Percentiles rank a stretch among this genome's conserved stretches.
phyloP scores from a whole-genome alignment of 768 basidiomycete genomes.

The Boletus rex-veris region DNA sequence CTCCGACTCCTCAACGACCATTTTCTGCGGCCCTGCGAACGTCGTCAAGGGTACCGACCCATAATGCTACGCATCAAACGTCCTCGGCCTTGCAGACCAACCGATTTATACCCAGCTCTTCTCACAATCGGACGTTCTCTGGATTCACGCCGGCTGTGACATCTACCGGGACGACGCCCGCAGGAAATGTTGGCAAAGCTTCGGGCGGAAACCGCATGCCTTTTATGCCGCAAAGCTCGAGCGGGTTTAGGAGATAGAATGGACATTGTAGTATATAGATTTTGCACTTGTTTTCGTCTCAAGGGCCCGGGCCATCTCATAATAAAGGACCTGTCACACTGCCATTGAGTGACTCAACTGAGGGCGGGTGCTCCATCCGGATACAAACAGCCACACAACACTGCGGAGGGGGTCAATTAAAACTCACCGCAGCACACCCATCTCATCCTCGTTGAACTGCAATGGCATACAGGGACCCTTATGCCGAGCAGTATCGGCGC shows the following conservation, averaged over 20 bases:
- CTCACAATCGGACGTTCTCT: slow-evolving; percentile 23
- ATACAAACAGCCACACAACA: slow-evolving; percentile 7
- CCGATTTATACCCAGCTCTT: slow-evolving; percentile 31
- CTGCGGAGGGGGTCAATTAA: slow-evolving; percentile 3
- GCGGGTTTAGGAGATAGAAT: slow-evolving; percentile 29
- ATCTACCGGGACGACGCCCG: slow-evolving; percentile 17
- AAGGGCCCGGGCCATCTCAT: not conserved
- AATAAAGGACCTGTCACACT: not conserved
- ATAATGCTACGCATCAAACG: slow-evolving; percentile 9
- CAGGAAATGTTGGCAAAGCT: slow-evolving; percentile 9
- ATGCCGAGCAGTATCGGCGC: slow-evolving; percentile 35
- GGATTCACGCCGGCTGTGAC: slow-evolving; percentile 17
- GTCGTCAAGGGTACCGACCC: slow-evolving; percentile 23
- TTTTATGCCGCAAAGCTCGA: slow-evolving; percentile 42
- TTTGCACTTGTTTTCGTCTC: not conserved
- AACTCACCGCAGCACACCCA: slow-evolving; percentile 22
- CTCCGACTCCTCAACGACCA: slow-evolving; percentile 44
- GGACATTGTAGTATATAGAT: not conserved
- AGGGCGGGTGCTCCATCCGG: too few relatives aligned
- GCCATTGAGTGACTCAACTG: not conserved
- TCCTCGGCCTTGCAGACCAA: slow-evolving; percentile 22
- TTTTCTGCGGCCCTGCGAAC: slow-evolving; percentile 24
- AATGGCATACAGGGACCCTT: slow-evolving; percentile 57
- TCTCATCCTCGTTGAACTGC: not conserved
- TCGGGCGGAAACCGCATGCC: slow-evolving; percentile 49